Evolutionary conservation across 2,329 filamentous ascomycete species (phyloP).

Genomic region (Penicillium expansum): DNA sequence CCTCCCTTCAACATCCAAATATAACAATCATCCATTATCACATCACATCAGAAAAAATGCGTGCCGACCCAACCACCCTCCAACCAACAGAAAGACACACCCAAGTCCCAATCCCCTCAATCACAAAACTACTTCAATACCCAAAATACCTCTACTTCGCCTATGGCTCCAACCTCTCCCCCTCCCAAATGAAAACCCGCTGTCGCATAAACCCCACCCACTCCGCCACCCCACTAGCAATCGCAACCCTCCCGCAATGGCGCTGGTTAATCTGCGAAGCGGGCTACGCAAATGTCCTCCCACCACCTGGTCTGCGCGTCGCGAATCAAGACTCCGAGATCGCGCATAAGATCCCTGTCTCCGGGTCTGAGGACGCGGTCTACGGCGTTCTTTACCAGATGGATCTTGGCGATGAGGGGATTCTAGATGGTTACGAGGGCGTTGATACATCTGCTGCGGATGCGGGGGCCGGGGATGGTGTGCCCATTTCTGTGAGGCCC

Average conservation of each 20-base stretch:
- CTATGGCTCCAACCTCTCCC: slow-evolving; percentile 46
- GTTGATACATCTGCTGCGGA: slow-evolving; percentile 25
- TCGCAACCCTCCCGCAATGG: slow-evolving; percentile 40
- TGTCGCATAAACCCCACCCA: slow-evolving; percentile 31
- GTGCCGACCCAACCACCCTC: not conserved
- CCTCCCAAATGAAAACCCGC: slow-evolving; percentile 41
- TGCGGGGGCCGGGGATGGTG: not conserved
- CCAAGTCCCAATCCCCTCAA: slow-evolving; percentile 4
- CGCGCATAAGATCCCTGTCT: slow-evolving; percentile 22
- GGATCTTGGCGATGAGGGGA: slow-evolving; percentile 34
- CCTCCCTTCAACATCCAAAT: not conserved
- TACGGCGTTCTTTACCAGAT: slow-evolving; percentile 45
- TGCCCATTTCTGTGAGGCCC: slow-evolving; percentile 24
- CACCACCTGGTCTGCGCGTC: slow-evolving; percentile 25
- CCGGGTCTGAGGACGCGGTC: slow-evolving; percentile 29
- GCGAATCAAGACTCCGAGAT: slow-evolving; percentile 15
- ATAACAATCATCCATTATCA: not conserved
- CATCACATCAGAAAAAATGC: not conserved
- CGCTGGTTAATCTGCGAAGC: slow-evolving; percentile 43
- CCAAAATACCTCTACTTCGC: slow-evolving; percentile 42
- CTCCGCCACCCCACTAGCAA: slow-evolving; percentile 38
- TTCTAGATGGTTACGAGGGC: slow-evolving; percentile 42
- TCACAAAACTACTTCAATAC: slow-evolving; percentile 6
- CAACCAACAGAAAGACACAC: slow-evolving; percentile 7
- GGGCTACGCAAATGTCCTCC: slow-evolving; percentile 45